phyloP scores from a whole-genome alignment of 129 eudicot species.

The Scalesia atractyloides region DNA sequence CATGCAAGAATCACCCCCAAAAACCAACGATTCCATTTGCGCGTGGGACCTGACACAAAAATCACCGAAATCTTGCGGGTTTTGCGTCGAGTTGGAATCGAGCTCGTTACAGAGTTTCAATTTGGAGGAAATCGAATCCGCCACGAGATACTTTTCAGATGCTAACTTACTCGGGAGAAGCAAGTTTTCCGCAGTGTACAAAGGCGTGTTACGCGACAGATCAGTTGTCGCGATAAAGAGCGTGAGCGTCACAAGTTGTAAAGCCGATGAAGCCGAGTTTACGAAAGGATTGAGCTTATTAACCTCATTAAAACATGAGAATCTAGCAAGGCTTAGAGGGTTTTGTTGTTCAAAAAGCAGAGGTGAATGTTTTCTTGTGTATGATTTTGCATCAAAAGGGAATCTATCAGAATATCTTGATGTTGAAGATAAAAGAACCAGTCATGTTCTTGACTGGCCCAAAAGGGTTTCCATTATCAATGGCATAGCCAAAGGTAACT shows the following conservation, averaged over 20 bases:
- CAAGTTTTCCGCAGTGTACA: constrained; percentile 76
- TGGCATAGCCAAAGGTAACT: constrained; percentile 85
- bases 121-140: constrained; percentile 90
- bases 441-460: constrained; percentile 66
- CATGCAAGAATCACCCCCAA: constrained; percentile 46
- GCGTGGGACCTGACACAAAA: constrained; percentile 58
- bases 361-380: constrained; percentile 81
- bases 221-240: constrained; percentile 73
- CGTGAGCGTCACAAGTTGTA: constrained; percentile 65
- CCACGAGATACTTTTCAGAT: constrained; percentile 84
- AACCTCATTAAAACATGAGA: constrained; percentile 71
- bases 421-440: constrained; percentile 37
- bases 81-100: constrained; percentile 19
- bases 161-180: constrained; percentile 68
- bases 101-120: constrained; percentile 49
- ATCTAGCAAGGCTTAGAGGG: constrained; percentile 66
- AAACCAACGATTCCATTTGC: constrained; percentile 56
- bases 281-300: constrained; percentile 66
- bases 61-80: constrained; percentile 28
- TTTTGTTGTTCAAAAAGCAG: constrained; percentile 79
- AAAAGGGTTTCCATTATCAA: constrained; percentile 68
- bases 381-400: constrained; percentile 77
- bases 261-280: constrained; percentile 83
- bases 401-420: constrained; percentile 63
- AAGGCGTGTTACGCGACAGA: constrained; percentile 71